Conservation (phyloP, 768 basidiomycete genomes). For the Porphyrellus cyaneotinctus region DNA sequence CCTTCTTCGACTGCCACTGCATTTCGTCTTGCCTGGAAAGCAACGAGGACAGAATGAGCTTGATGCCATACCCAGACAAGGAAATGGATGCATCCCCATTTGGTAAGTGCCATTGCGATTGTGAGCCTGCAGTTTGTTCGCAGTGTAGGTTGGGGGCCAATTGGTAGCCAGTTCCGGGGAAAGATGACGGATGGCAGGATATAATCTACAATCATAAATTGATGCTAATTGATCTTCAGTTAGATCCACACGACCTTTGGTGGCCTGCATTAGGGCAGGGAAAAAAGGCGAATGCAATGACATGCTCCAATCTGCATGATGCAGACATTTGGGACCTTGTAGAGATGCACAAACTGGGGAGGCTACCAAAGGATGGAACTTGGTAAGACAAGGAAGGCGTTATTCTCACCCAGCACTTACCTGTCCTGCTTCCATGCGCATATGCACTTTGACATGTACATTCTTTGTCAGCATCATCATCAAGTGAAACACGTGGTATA, state of each 20-base stretch:
- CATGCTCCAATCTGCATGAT: neutral
- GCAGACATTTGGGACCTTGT: slow-evolving; percentile 5
- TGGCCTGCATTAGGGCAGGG: neutral
- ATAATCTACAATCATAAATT: neutral
- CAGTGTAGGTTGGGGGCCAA: slow-evolving; percentile 1
- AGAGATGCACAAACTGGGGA: neutral
- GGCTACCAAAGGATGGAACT: neutral
- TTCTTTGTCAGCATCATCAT: neutral
- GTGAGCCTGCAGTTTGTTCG: neutral
- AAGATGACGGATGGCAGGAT: neutral
- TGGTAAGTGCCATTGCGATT: slow-evolving; percentile 5
- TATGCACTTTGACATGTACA: neutral
- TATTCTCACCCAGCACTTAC: neutral
- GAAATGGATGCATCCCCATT: neutral
- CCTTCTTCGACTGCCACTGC: slow-evolving; percentile 97
- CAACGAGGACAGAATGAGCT: slow-evolving; percentile 87
- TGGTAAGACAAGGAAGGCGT: neutral
- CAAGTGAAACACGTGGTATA: slow-evolving; percentile 1
- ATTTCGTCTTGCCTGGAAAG: slow-evolving; percentile 93
- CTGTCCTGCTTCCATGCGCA: neutral
- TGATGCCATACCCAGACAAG: slow-evolving; percentile 90
- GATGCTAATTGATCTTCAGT: neutral
- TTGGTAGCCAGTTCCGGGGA: slow-evolving; percentile 2
- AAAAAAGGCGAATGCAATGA: neutral
- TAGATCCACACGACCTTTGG: neutral